phyloP scores from a whole-genome alignment of 208 protist genomes.

The Trypanosoma platydactyli region DNA sequence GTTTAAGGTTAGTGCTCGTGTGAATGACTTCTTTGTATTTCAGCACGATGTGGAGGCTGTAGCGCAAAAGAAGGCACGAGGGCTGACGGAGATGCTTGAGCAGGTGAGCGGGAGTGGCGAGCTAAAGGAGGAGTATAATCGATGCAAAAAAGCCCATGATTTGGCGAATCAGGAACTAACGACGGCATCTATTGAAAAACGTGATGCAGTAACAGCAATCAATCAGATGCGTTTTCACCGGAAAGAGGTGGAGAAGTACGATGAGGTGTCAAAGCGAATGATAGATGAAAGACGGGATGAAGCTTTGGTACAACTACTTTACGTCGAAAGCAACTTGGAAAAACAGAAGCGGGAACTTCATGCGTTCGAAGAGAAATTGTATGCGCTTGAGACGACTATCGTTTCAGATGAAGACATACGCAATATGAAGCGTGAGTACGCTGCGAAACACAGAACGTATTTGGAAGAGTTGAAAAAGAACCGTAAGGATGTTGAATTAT shows the following conservation, averaged over 20 bases:
- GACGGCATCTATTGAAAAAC: conserved; percentile 87
- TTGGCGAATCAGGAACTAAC: conserved; percentile 79
- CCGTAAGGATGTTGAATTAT: conserved; percentile 54
- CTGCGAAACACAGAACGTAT: conserved; percentile 73
- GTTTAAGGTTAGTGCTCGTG: conserved; percentile 88
- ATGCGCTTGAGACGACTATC: conserved; percentile 67
- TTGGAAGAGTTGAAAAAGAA: conserved; percentile 73
- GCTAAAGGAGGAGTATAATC: conserved; percentile 93
- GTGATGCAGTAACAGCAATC: conserved; percentile 86
- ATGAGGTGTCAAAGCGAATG: conserved; percentile 49
- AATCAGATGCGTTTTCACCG: conserved; percentile 95
- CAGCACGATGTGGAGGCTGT: conserved; percentile 97
- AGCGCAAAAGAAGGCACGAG: conserved; percentile 91
- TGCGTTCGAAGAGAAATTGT: conserved; percentile 52
- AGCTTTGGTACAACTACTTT: conserved; percentile 90
- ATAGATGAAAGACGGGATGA: conserved; percentile 60
- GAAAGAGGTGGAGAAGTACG: conserved; percentile 94
- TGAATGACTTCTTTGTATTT: conserved; percentile 95
- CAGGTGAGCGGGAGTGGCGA: conserved; percentile 93
- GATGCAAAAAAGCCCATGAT: conserved; percentile 58
- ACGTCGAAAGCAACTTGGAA: conserved; percentile 79
- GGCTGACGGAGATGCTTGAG: conserved; percentile 97
- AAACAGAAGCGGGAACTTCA: conserved; percentile 69
- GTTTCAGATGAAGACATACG: conserved; percentile 64
- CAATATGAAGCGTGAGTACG: conserved; percentile 79